phyloP scores from a whole-genome alignment of 805 yeast genomes.

The Ogataea dorogensis region DNA sequence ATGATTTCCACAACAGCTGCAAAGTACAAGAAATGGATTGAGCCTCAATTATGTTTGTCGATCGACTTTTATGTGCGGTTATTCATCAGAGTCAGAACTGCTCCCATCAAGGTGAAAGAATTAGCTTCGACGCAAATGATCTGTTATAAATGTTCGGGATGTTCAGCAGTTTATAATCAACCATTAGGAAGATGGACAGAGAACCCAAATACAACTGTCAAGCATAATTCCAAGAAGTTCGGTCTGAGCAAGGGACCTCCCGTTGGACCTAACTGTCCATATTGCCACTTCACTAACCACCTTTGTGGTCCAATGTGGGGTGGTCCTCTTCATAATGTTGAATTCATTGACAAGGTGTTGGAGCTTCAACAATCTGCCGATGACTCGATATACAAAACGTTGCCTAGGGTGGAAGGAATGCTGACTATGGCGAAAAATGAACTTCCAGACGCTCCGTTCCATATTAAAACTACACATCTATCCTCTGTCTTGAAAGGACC shows the following conservation, averaged over 20 bases:
- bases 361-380: constrained; percentile 49
- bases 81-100: constrained; percentile 71
- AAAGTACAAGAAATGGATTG: constrained; percentile 80
- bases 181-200: constrained; percentile 63
- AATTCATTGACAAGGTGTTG: constrained; percentile 64
- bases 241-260: constrained; percentile 67
- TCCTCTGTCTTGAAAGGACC: constrained; percentile 77
- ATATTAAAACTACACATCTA: constrained; percentile 74
- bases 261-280: constrained; percentile 58
- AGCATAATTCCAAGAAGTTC: constrained; percentile 40
- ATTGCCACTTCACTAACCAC: constrained; percentile 69
- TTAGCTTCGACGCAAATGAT: constrained; percentile 75
- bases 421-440: constrained; percentile 78
- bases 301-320: constrained; percentile 98
- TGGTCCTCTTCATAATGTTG: constrained; percentile 67
- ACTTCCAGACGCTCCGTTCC: constrained; percentile 65
- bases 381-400: constrained; percentile 67
- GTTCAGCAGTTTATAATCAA: constrained; percentile 72
- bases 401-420: constrained; percentile 89
- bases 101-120: constrained; percentile 80
- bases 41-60: constrained; percentile 80
- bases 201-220: constrained; percentile 21
- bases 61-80: constrained; percentile 92
- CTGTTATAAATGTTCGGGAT: constrained; percentile 82
- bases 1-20: constrained; percentile 83